Percentiles rank a stretch among this genome's conserved stretches.
Evolutionary conservation across 148 eudicot genomes (phyloP).

Genomic region (Camellia granthamiana): DNA sequence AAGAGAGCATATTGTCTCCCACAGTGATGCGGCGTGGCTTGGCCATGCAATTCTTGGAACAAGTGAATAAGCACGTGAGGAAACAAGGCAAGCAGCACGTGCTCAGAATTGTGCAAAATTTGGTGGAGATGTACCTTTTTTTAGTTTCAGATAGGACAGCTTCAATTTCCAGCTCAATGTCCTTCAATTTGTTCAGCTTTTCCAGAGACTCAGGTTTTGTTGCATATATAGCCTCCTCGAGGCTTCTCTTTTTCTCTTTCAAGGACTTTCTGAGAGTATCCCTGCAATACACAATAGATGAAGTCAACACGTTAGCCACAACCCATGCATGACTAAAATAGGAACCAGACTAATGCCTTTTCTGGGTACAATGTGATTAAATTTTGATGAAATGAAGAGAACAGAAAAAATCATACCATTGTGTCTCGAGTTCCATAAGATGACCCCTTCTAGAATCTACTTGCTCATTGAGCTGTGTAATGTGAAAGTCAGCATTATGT

Average conservation of each 20-base stretch:
- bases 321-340: neutral
- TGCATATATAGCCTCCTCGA: slow-evolving; percentile 38
- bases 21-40: too few species aligned
- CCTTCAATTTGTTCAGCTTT: slow-evolving; percentile 45
- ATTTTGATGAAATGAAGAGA: neutral
- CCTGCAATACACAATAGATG: slow-evolving; percentile 20
- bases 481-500: slow-evolving; percentile 29
- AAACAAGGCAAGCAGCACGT: too few species aligned
- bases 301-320: neutral
- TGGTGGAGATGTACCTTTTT: slow-evolving; percentile 38
- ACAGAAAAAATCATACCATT: slow-evolving; percentile 32
- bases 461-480: slow-evolving; percentile 33
- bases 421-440: slow-evolving; percentile 35
- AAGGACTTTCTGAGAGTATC: slow-evolving; percentile 25
- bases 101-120: neutral
- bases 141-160: slow-evolving; percentile 44
- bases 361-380: neutral
- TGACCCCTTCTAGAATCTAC: slow-evolving; percentile 30
- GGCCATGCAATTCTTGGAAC: too few species aligned
- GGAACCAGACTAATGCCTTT: neutral
- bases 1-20: neutral
- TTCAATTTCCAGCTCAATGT: slow-evolving; percentile 42
- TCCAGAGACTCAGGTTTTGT: slow-evolving; percentile 30
- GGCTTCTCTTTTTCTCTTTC: slow-evolving; percentile 39
- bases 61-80: too few species aligned